phyloP scores from a whole-genome alignment of 352 stramenopile species.

The Globisporangium camurandrum region DNA sequence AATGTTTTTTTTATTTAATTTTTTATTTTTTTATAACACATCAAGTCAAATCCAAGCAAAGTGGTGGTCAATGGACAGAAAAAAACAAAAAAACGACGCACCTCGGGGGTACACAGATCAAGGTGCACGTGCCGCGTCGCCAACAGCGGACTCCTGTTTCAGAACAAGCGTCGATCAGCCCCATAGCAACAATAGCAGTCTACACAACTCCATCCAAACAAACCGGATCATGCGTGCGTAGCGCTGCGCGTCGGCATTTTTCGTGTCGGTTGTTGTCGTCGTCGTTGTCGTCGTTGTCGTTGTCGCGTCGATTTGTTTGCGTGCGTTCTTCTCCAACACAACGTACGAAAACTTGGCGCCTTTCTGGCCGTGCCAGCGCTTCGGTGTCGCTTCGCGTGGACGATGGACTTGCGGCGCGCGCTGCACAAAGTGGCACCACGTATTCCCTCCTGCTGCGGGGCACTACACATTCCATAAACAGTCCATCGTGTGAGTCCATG shows the following conservation, averaged over 20 bases:
- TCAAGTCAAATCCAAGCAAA: no score
- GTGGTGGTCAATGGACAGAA: no score
- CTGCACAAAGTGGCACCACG: constrained; percentile 86
- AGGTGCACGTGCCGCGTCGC: constrained; percentile 74
- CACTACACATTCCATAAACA: constrained; percentile 26
- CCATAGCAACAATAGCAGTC: not conserved
- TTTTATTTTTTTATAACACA: no score
- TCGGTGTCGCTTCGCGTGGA: constrained; percentile 63
- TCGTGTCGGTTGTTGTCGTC: no score
- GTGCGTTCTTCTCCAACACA: constrained; percentile 63
- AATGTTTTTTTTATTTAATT: constrained; percentile 4
- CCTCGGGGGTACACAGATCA: constrained; percentile 75
- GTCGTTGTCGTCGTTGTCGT: not conserved
- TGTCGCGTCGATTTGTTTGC: constrained; percentile 11
- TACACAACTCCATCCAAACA: not conserved
- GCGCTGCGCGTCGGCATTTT: constrained; percentile 12
- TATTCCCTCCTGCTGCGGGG: constrained; percentile 49
- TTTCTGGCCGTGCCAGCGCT: constrained; percentile 81
- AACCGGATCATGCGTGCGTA: constrained; percentile 60
- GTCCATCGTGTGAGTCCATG: no score
- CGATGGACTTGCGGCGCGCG: constrained; percentile 61
- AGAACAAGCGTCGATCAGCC: not conserved
- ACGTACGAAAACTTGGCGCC: constrained; percentile 85
- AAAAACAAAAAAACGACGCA: constrained; percentile 16
- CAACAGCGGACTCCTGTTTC: constrained; percentile 41